A percentile compares a stretch with the other conserved stretches of the same genome.
Conservation (phyloP, 371 early-diverging fungal species). For the Mucor saturninus region DNA sequence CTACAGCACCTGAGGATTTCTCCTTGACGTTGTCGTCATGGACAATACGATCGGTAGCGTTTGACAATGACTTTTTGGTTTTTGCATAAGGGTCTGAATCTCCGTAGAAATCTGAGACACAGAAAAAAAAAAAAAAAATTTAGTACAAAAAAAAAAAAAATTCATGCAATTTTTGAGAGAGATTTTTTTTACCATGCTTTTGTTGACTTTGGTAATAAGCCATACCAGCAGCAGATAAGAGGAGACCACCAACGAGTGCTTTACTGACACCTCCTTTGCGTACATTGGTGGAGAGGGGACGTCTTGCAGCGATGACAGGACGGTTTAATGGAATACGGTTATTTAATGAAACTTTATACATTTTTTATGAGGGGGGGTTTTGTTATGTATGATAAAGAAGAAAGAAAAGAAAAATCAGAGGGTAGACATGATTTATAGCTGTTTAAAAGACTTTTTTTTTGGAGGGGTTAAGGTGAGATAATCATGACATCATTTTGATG, state of each 20-base stretch:
- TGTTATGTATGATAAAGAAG: not conserved
- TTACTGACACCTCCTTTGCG: slow-evolving; percentile 10
- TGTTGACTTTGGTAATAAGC: slow-evolving; percentile 24
- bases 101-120: slow-evolving; percentile 13
- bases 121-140: slow-evolving; percentile 1
- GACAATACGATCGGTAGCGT: slow-evolving; percentile 1
- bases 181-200: slow-evolving; percentile 15
- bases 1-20: not conserved
- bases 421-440: slow-evolving; percentile 10
- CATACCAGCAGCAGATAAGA: slow-evolving; percentile 23
- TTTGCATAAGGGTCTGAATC: slow-evolving; percentile 19
- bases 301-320: not conserved
- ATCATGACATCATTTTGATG: slow-evolving; percentile 30
- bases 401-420: not conserved
- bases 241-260: slow-evolving; percentile 9
- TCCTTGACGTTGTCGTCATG: not conserved
- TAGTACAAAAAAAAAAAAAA: not conserved
- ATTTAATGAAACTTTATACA: slow-evolving; percentile 7
- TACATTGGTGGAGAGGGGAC: slow-evolving; percentile 3
- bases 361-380: not conserved
- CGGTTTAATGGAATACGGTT: not conserved
- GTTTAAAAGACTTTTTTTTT: not conserved
- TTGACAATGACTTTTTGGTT: slow-evolving; percentile 7
- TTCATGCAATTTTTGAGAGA: not conserved
- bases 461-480: slow-evolving; percentile 15